Evolutionary conservation across 805 yeast genomes (phyloP), one percentile per base, ranked within the genome.

Genomic region (Torulaspora delbrueckii): DNA sequence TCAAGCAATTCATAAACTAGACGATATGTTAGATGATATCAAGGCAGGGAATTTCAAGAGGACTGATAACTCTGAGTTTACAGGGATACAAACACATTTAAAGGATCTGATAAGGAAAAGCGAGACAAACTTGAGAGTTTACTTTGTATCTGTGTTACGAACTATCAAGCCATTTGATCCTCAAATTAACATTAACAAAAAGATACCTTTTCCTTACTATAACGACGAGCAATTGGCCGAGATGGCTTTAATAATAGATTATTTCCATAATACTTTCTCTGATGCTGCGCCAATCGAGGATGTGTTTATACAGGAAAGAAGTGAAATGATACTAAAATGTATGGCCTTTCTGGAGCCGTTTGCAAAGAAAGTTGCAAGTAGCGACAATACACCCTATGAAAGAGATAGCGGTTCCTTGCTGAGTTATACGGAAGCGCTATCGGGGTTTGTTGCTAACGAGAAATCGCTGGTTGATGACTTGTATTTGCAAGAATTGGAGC

Each of bases 81-180:
- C 76, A 45, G 93, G 95, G 19, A 77, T 88, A 4, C 68, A 79
- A 35, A 76, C 78, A 26, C 81, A 80, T 57, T 69, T 86, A 31
- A 76, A 76, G 23, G 74, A 72, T 27, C 66, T 81, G 3, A 75
- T 86, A 12, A 71, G 71, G 34, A 74, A 73, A 47, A 77, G 85
- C 31, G 88, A 84, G 50, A 57, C 72, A 37, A 75, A 75, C 36
- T 57, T 86, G 34, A 74, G 74, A 46, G 60, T 65, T 5, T 75
- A 75, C 55, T 77, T 84, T 51, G 69, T 70, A 22, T 60, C 66
- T n/a, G 58, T 71, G n/a, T 50, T 79, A 18, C 67, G 63, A 42
- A 68, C 68, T 22, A 70, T 68, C 37, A 62, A 57, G 48, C 70
- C 77, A 19, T 71, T 74, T 51, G 77, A 74, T 52, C 77, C 79